Conservation (phyloP, 2,329 filamentous ascomycete genomes). For the Diplocarpon mali region DNA sequence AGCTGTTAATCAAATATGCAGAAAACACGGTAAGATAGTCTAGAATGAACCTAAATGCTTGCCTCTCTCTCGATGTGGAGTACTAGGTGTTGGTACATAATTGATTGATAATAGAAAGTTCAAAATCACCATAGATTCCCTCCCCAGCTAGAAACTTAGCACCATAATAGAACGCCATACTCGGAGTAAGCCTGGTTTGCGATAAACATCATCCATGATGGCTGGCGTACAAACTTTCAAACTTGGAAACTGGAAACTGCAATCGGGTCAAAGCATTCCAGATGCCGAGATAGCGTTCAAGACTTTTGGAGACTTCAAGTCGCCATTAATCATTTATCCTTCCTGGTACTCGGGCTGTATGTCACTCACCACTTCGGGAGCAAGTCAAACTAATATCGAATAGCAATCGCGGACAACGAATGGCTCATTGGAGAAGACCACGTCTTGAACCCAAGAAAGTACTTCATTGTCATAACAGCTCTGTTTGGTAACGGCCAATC, state of each 20-base stretch:
- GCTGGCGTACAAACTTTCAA: conserved; percentile 35
- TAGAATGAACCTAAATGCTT: no score
- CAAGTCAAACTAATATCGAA: conserved; percentile 5
- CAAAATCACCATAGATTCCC: not conserved
- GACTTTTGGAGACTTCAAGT: conserved; percentile 53
- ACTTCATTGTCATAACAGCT: conserved; percentile 58
- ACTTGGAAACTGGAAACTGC: conserved; percentile 56
- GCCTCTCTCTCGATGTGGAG: not conserved
- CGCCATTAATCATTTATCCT: conserved; percentile 63
- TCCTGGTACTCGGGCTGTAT: conserved; percentile 60
- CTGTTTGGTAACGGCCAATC: conserved; percentile 61
- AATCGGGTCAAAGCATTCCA: conserved; percentile 50
- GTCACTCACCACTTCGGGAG: conserved; percentile 14
- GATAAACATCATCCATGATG: conserved; percentile 11
- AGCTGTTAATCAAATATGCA: no score
- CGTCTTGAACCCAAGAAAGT: conserved; percentile 51
- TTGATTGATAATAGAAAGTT: not conserved
- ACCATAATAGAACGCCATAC: not conserved
- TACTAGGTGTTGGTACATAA: not conserved
- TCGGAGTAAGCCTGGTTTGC: no score
- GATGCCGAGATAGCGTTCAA: conserved; percentile 66
- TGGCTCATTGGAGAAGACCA: conserved; percentile 48
- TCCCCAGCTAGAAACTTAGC: not conserved
- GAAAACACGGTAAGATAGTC: no score
- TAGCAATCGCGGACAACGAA: conserved; percentile 55